phyloP scores from a whole-genome alignment of 805 yeast species.

The Debaryomyces castellii region DNA sequence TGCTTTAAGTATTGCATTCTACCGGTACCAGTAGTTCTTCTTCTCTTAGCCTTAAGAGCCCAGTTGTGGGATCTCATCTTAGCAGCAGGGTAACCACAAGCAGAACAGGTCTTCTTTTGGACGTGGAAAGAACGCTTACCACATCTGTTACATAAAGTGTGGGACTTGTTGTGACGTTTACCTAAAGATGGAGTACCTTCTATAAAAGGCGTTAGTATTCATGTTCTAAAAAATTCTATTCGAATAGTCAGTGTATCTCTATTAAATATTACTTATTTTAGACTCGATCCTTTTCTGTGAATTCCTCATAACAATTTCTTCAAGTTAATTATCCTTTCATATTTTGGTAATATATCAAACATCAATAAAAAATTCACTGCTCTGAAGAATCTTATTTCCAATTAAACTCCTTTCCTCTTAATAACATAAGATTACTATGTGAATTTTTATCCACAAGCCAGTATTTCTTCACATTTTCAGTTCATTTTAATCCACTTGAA shows the following conservation, averaged over 20 bases:
- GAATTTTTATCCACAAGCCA: neutral
- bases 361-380: neutral
- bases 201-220: constrained; percentile 21
- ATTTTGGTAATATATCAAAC: no score
- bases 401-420: neutral
- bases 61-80: constrained; percentile 99
- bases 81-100: constrained; percentile 99
- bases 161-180: constrained; percentile 99
- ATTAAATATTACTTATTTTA: no score
- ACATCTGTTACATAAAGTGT: constrained; percentile 98
- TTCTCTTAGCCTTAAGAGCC: constrained; percentile 99
- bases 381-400: neutral
- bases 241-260: neutral
- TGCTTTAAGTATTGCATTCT: constrained; percentile 97
- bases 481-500: no score
- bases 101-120: constrained; percentile 98
- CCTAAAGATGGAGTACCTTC: constrained; percentile 99
- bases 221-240: neutral
- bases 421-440: neutral
- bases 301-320: no score
- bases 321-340: no score
- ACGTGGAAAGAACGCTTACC: constrained; percentile 98
- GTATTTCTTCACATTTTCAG: neutral
- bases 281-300: no score
- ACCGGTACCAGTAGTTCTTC: constrained; percentile 99